Conservation (phyloP, 2,329 filamentous ascomycete genomes). For the Rosellinia necatrix region DNA sequence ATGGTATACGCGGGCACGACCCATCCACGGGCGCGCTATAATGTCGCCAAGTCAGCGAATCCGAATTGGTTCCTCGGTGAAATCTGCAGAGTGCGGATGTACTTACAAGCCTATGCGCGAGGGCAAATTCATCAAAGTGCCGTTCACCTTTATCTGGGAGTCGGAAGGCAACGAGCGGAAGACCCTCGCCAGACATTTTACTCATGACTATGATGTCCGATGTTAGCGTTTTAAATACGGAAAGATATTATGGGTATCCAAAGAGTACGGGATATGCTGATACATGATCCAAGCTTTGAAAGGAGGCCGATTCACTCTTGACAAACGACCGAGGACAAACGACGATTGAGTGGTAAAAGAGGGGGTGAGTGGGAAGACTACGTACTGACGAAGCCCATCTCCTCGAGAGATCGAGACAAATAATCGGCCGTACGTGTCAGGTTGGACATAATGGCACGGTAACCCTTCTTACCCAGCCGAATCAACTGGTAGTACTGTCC, state of each 20-base stretch:
- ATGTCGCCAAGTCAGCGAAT: background rate
- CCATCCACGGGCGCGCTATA: constrained; percentile 77
- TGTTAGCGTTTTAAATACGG: background rate
- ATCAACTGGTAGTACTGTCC: constrained; percentile 98
- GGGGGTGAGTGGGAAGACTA: background rate
- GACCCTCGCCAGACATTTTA: constrained; percentile 73
- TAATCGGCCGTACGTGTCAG: constrained; percentile 89
- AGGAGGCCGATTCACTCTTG: background rate
- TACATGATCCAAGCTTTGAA: background rate
- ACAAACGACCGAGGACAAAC: background rate
- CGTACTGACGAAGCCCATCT: constrained; percentile 72
- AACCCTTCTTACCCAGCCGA: constrained; percentile 89
- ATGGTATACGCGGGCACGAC: constrained; percentile 96
- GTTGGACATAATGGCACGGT: constrained; percentile 92
- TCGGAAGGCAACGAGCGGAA: constrained; percentile 90
- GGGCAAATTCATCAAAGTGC: constrained; percentile 73
- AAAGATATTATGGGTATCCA: background rate
- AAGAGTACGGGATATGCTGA: background rate
- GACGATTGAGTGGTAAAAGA: background rate
- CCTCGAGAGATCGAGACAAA: constrained; percentile 72
- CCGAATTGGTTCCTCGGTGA: background rate
- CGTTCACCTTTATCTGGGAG: constrained; percentile 62
- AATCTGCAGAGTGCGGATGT: background rate
- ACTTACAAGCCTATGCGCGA: constrained; percentile 74
- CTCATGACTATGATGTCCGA: constrained; percentile 66